Percentiles rank a stretch among this genome's conserved stretches.
phyloP scores from a whole-genome alignment of 768 basidiomycete genomes.

The Leccinum obscurum region DNA sequence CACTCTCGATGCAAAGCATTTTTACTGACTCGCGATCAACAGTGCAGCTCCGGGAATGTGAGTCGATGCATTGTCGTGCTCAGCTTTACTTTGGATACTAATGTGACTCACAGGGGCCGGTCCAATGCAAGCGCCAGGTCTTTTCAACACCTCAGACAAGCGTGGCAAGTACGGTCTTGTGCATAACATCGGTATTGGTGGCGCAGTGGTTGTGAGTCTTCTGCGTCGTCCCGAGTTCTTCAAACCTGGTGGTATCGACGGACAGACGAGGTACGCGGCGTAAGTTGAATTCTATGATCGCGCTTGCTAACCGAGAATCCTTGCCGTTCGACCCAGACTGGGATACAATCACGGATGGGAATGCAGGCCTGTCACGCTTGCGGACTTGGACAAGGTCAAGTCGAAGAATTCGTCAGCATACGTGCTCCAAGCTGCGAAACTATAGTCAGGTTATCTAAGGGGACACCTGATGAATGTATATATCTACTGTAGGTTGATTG shows the following conservation, averaged over 20 bases:
- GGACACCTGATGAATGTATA: too few relatives aligned
- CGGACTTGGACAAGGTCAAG: constrained; percentile 76
- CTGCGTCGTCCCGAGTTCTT: constrained; percentile 79
- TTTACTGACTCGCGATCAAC: constrained; percentile 7
- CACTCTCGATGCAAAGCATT: background rate
- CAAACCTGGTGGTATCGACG: constrained; percentile 63
- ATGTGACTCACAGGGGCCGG: constrained; percentile 72
- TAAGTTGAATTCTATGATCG: background rate
- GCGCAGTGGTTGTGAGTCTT: constrained; percentile 75
- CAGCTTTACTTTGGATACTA: constrained; percentile 15
- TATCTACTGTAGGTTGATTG: too few relatives aligned
- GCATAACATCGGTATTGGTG: constrained; percentile 83
- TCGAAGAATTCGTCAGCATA: constrained; percentile 56
- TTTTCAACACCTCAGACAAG: constrained; percentile 60
- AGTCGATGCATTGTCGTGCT: background rate
- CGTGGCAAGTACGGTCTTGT: constrained; percentile 80
- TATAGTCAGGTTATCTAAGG: background rate
- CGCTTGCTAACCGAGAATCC: background rate
- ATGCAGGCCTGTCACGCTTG: constrained; percentile 57
- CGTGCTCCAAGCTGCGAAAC: constrained; percentile 32
- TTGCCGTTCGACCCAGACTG: constrained; percentile 42
- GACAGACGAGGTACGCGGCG: constrained; percentile 54
- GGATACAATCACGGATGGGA: constrained; percentile 82
- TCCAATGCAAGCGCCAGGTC: constrained; percentile 76
- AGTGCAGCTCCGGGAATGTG: constrained; percentile 80